These are phyloP conservation scores for Trichothecium roseum DNA, from an alignment of 2,329 filamentous ascomycete species.

Conservation along the genomic window DNA sequence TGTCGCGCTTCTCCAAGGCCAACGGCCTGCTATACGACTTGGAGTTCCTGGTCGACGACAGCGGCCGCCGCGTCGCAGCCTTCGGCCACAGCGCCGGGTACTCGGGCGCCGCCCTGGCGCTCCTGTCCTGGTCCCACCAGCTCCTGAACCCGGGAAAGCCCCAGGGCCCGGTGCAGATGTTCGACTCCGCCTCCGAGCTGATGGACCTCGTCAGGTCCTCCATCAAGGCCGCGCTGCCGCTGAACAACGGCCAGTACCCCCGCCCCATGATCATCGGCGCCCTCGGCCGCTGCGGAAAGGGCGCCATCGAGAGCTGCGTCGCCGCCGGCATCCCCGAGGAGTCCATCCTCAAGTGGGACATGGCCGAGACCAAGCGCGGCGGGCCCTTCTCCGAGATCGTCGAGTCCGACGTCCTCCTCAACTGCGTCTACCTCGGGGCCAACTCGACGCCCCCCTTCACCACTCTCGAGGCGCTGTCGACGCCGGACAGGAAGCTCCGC, in stretches of 20 bases:
- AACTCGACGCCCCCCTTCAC: conserved; percentile 62
- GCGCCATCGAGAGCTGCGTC: conserved; percentile 36
- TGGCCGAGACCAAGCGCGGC: conserved; percentile 61
- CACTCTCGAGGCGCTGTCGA: conserved; percentile 47
- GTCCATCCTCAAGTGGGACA: conserved; percentile 55
- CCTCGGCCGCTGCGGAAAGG: conserved; percentile 72
- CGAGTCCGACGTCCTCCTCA: conserved; percentile 64
- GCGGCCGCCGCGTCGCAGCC: conserved; percentile 59
- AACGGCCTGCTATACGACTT: conserved; percentile 73
- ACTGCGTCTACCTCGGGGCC: conserved; percentile 70
- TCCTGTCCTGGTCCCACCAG: conserved; percentile 44
- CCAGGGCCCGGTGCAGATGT: conserved; percentile 1
- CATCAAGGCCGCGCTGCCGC: conserved; percentile 2
- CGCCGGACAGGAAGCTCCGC: conserved; percentile 56
- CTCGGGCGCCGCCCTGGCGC: neutral
- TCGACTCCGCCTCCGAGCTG: conserved; percentile 3
- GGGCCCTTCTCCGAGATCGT: conserved; percentile 70
- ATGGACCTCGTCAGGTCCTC: conserved; percentile 1
- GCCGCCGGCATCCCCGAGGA: conserved; percentile 6
- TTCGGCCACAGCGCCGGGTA: conserved; percentile 72
- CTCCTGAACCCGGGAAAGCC: conserved; percentile 2
- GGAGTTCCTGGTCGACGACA: conserved; percentile 71
- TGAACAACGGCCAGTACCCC: conserved; percentile 49
- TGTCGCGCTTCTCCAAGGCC: conserved; percentile 38
- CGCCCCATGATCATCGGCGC: conserved; percentile 73